Conservation (phyloP, 2,329 filamentous ascomycete species). For the Fusarium brachygibbosum region DNA sequence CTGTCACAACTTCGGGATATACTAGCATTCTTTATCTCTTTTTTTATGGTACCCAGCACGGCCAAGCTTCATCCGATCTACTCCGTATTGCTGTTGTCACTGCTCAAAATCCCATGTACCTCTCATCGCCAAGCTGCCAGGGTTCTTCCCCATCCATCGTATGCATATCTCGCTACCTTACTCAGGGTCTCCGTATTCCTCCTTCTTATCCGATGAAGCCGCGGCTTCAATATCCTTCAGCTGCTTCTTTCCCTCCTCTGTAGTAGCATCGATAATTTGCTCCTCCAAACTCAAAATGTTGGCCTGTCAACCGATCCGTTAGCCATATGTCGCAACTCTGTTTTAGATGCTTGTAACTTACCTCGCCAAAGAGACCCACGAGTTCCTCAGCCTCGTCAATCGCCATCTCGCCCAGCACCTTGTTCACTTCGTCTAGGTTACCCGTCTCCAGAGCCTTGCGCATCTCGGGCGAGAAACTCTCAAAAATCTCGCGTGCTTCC, state of each 20-base stretch:
- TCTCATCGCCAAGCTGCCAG: slow-evolving; percentile 2
- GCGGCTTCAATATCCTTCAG: slow-evolving; percentile 79
- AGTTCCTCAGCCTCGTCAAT: slow-evolving; percentile 89
- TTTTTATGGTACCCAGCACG: background rate
- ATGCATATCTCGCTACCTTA: slow-evolving; percentile 41
- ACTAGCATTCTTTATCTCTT: background rate
- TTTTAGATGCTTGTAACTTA: slow-evolving; percentile 52
- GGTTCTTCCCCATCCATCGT: background rate
- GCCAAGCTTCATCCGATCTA: background rate
- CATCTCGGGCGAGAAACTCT: slow-evolving; percentile 84
- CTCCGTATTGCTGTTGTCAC: background rate
- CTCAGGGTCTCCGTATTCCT: slow-evolving; percentile 57
- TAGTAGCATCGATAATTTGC: slow-evolving; percentile 95
- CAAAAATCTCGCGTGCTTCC: slow-evolving; percentile 80
- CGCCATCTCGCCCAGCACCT: slow-evolving; percentile 84
- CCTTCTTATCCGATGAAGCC: slow-evolving; percentile 50
- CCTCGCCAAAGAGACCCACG: slow-evolving; percentile 82
- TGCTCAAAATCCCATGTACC: background rate
- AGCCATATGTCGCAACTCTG: slow-evolving; percentile 26
- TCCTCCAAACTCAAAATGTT: slow-evolving; percentile 93
- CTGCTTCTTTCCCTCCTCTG: slow-evolving; percentile 83
- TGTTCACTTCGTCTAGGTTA: slow-evolving; percentile 74
- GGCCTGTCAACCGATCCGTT: slow-evolving; percentile 62
- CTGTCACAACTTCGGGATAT: slow-evolving; percentile 1
- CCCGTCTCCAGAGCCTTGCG: slow-evolving; percentile 87